Percentiles rank a stretch among this genome's conserved stretches.
Conservation (phyloP, 345 rosid genomes). For the Hibiscus trionum region DNA sequence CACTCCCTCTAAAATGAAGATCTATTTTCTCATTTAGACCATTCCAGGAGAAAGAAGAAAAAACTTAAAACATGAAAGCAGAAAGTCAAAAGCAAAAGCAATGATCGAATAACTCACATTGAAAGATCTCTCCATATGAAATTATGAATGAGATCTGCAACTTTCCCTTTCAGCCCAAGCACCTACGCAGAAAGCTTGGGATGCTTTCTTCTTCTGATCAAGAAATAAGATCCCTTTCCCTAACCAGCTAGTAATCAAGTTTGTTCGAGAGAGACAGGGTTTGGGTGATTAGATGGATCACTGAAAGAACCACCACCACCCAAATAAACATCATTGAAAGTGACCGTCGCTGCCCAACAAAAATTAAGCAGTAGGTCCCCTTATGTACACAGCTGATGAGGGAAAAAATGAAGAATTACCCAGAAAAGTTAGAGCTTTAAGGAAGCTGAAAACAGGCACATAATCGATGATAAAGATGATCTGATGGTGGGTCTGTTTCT, state of each 20-base stretch:
- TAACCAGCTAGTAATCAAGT: constrained; percentile 22
- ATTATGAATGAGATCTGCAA: constrained; percentile 47
- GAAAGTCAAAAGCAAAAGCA: background rate
- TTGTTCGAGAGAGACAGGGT: background rate
- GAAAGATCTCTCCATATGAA: constrained; percentile 70
- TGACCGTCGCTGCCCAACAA: constrained; percentile 71
- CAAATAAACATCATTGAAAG: constrained; percentile 58
- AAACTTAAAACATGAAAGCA: constrained; percentile 1
- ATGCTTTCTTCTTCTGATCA: constrained; percentile 9
- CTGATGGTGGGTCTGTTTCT: background rate
- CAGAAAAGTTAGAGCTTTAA: constrained; percentile 13
- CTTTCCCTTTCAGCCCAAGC: constrained; percentile 27
- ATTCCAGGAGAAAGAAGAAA: background rate
- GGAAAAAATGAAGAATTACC: constrained; percentile 4
- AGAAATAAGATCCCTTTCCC: constrained; percentile 21
- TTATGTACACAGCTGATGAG: constrained; percentile 15
- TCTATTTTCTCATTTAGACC: background rate
- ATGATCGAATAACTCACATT: constrained; percentile 44
- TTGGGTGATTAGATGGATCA: constrained; percentile 42
- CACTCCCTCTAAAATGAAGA: background rate
- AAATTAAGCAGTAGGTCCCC: constrained; percentile 69
- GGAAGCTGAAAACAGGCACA: constrained; percentile 7
- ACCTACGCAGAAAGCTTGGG: constrained; percentile 2
- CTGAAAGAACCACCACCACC: constrained; percentile 42
- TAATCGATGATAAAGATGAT: constrained; percentile 29